Evolutionary conservation across 1,139 yeast species (phyloP).

Genomic region (Yamadazyma atmosphaerica): DNA sequence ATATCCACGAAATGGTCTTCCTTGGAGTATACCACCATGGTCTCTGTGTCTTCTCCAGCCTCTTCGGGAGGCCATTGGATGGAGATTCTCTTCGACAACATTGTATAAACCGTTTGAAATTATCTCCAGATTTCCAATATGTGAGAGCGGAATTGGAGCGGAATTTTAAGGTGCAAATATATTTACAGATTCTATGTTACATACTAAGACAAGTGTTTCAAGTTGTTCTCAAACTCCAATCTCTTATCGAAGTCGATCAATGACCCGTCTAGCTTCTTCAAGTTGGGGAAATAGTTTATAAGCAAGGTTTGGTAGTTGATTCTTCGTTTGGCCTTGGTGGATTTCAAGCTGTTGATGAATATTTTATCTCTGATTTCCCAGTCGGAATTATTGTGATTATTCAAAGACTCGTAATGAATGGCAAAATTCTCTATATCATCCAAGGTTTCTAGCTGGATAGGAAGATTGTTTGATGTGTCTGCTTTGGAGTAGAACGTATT

Average conservation of each 20-base stretch:
- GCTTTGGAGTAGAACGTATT: slow-evolving; percentile 16
- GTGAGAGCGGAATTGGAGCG: not conserved
- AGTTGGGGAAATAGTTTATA: slow-evolving; percentile 33
- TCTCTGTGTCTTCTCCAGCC: slow-evolving; percentile 48
- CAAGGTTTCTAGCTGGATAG: slow-evolving; percentile 41
- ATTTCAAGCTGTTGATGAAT: slow-evolving; percentile 25
- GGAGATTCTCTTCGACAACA: slow-evolving; percentile 46
- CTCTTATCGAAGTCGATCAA: slow-evolving; percentile 8
- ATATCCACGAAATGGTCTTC: slow-evolving; percentile 47
- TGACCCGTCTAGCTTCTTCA: slow-evolving; percentile 43
- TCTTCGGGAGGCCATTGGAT: slow-evolving; percentile 53
- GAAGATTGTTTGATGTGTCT: slow-evolving; percentile 19
- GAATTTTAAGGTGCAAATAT: slow-evolving; percentile 1
- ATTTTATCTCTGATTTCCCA: slow-evolving; percentile 40
- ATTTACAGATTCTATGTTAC: no score
- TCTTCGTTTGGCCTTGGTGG: slow-evolving; percentile 28
- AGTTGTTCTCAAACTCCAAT: slow-evolving; percentile 5
- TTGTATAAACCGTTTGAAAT: no score
- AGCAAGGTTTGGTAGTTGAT: slow-evolving; percentile 40
- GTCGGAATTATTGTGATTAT: slow-evolving; percentile 25
- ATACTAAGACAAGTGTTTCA: not conserved
- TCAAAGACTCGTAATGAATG: slow-evolving; percentile 40
- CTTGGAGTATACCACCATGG: slow-evolving; percentile 53
- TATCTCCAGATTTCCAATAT: no score
- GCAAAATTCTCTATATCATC: slow-evolving; percentile 50